These are phyloP conservation scores for Cryptococcus sp. DNA, from an alignment of 1,284 basidiomycete species.

Conservation along the genomic window DNA sequence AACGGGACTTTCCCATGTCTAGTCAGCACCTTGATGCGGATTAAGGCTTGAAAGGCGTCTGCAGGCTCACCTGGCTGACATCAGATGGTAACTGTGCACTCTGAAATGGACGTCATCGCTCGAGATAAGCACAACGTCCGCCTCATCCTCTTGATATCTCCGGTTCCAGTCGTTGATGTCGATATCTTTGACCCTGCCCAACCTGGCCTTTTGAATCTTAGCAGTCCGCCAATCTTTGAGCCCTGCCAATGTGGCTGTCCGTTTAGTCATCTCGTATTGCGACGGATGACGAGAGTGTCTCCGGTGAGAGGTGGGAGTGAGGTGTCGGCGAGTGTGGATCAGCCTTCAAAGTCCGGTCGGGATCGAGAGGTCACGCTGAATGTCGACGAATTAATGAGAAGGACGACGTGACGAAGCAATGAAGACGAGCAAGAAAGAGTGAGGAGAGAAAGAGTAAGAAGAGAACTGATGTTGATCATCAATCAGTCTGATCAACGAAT, in stretches of 20 bases:
- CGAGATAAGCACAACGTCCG: background rate
- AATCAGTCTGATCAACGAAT: too few relatives aligned
- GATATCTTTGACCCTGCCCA: background rate
- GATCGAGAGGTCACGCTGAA: too few relatives aligned
- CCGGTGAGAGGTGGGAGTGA: background rate
- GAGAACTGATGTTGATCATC: too few relatives aligned
- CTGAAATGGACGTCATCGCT: slow-evolving; percentile 4
- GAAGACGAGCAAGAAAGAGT: too few relatives aligned
- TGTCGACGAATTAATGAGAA: too few relatives aligned
- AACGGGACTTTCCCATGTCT: background rate
- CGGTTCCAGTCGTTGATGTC: background rate
- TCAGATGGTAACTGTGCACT: slow-evolving; percentile 7
- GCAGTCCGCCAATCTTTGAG: too few relatives aligned
- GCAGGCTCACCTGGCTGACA: slow-evolving; percentile 1
- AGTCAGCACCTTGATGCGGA: too few relatives aligned
- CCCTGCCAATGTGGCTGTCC: background rate
- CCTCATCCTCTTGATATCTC: background rate
- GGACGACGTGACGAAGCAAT: too few relatives aligned
- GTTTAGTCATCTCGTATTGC: background rate
- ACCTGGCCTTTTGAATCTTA: too few relatives aligned
- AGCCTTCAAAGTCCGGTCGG: too few relatives aligned
- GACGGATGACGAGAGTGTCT: background rate
- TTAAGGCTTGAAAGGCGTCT: too few relatives aligned
- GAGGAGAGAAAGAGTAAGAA: too few relatives aligned
- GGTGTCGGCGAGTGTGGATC: background rate